phyloP scores from a whole-genome alignment of 2,329 filamentous ascomycete species.

The Aspergillus luchuensis region DNA sequence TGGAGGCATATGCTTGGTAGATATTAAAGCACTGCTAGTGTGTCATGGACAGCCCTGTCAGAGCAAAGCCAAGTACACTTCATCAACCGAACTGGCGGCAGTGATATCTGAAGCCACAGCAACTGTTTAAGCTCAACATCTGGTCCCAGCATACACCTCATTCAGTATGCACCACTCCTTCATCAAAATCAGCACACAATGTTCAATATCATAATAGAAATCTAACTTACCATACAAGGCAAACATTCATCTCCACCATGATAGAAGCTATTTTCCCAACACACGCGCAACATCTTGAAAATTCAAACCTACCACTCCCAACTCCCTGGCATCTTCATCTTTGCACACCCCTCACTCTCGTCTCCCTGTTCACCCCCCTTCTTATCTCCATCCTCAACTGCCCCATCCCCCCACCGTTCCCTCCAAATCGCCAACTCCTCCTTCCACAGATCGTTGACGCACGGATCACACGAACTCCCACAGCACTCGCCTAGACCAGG shows the following conservation, averaged over 20 bases:
- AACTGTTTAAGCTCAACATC: too few relatives aligned
- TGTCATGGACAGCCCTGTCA: too few relatives aligned
- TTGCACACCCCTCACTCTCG: constrained; percentile 4
- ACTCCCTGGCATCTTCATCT: constrained; percentile 25
- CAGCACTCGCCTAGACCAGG: constrained; percentile 38
- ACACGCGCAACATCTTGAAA: neutral
- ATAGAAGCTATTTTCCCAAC: neutral
- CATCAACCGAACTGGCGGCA: too few relatives aligned
- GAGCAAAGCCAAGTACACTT: too few relatives aligned
- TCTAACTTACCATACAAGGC: neutral
- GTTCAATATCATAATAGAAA: too few relatives aligned
- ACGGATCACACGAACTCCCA: constrained; percentile 41
- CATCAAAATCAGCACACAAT: neutral
- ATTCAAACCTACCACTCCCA: constrained; percentile 21
- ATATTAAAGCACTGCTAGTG: too few relatives aligned
- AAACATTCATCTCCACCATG: neutral
- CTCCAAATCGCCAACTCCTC: constrained; percentile 38
- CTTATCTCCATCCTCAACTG: constrained; percentile 12
- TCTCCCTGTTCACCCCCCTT: neutral
- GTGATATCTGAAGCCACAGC: too few relatives aligned
- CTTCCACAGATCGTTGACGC: constrained; percentile 39
- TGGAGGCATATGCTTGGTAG: too few relatives aligned
- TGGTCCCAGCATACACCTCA: neutral
- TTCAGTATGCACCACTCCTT: neutral
- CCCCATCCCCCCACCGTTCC: constrained; percentile 35